phyloP scores from a whole-genome alignment of 768 basidiomycete species.

The Rubroboletus satanas region DNA sequence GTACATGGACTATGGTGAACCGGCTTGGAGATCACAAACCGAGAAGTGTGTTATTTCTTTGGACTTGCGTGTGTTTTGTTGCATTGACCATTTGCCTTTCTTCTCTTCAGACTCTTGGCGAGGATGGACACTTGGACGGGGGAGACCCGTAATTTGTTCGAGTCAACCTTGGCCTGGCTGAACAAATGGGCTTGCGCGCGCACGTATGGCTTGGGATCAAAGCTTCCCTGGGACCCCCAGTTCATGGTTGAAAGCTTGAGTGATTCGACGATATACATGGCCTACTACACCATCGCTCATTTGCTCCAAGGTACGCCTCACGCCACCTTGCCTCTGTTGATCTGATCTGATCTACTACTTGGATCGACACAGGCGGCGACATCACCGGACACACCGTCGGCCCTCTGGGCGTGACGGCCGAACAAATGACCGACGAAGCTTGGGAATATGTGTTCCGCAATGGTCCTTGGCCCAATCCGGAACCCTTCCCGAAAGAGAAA shows the following conservation, averaged over 20 bases:
- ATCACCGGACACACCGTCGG: slow-evolving; percentile 79
- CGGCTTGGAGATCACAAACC: slow-evolving; percentile 79
- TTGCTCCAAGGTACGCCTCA: slow-evolving; percentile 73
- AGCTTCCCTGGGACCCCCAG: slow-evolving; percentile 93
- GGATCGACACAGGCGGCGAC: slow-evolving; percentile 47
- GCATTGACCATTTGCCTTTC: neutral
- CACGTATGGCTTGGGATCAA: slow-evolving; percentile 92
- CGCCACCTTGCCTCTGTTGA: neutral
- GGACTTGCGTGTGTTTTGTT: neutral
- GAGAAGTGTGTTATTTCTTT: slow-evolving; percentile 58
- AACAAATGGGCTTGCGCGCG: slow-evolving; percentile 99
- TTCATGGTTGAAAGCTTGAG: slow-evolving; percentile 96
- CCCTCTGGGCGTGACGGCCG: slow-evolving; percentile 77
- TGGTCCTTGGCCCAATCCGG: slow-evolving; percentile 66
- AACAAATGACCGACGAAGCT: slow-evolving; percentile 95
- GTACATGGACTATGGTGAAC: slow-evolving; percentile 97
- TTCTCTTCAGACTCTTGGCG: slow-evolving; percentile 56
- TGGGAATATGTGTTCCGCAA: slow-evolving; percentile 92
- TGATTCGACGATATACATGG: slow-evolving; percentile 98
- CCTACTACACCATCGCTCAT: slow-evolving; percentile 93
- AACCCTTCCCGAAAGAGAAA: slow-evolving; percentile 69
- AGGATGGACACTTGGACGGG: slow-evolving; percentile 86
- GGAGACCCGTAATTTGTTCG: slow-evolving; percentile 93
- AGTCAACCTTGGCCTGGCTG: slow-evolving; percentile 90
- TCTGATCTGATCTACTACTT: slow-evolving; percentile 6